A percentile compares a stretch with the other conserved stretches of the same genome.
phyloP scores from a whole-genome alignment of 306 rosid genomes.

The Nissolia schottii region DNA sequence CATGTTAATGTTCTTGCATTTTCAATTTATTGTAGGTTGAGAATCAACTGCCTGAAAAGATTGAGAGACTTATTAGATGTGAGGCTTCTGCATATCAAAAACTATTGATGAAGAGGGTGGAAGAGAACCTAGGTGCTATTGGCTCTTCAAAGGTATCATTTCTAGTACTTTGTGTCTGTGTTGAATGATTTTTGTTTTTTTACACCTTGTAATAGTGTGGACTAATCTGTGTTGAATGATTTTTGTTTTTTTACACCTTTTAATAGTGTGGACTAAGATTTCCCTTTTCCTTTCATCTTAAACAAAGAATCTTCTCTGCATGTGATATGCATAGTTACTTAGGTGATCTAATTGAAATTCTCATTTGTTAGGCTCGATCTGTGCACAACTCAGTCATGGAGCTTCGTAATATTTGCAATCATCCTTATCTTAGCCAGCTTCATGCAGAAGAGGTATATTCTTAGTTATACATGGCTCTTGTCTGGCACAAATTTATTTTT shows the following conservation, averaged over 20 bases:
- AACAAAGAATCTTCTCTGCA: not conserved
- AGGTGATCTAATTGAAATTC: constrained; percentile 29
- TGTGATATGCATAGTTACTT: not conserved
- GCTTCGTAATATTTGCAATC: constrained; percentile 98
- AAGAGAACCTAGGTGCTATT: constrained; percentile 92
- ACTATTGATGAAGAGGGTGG: constrained; percentile 97
- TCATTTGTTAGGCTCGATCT: constrained; percentile 63
- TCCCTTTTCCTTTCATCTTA: not conserved
- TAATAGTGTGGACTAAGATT: not conserved
- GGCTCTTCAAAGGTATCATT: constrained; percentile 68
- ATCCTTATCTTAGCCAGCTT: constrained; percentile 99
- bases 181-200: not conserved
- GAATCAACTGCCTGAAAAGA: constrained; percentile 92
- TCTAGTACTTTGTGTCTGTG: not conserved
- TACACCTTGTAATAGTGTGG: constrained; percentile 11
- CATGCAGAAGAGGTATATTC: constrained; percentile 89
- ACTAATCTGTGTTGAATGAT: not conserved
- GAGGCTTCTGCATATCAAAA: constrained; percentile 99
- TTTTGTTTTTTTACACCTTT: not conserved
- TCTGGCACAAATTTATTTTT: constrained; percentile 19
- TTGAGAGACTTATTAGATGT: constrained; percentile 90
- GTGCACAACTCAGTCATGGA: constrained; percentile 99
- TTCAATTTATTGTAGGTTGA: constrained; percentile 61
- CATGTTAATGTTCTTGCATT: constrained; percentile 21
- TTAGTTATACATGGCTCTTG: constrained; percentile 10